Evolutionary conservation across 208 protist species (phyloP).

Genomic region (Naegleria lovaniensis): DNA sequence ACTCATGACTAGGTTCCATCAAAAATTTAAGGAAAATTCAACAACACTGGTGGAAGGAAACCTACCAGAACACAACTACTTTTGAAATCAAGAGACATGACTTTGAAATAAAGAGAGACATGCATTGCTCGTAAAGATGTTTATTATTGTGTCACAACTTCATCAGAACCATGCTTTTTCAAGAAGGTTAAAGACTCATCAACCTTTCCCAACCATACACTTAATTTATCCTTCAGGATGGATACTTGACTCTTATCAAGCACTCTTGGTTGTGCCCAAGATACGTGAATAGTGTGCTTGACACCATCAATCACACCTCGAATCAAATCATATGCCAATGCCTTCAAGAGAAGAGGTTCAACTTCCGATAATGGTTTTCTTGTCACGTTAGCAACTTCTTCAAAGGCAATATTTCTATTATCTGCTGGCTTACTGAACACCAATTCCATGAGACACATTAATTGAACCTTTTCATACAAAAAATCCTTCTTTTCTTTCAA

Average conservation of each 20-base stretch:
- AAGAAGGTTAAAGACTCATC: conserved; percentile 2
- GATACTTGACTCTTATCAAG: conserved; percentile 65
- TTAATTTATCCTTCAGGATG: conserved; percentile 59
- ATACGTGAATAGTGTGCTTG: conserved; percentile 62
- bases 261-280: conserved; percentile 76
- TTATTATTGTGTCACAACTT: background rate
- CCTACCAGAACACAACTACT: too few species aligned
- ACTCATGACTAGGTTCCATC: background rate
- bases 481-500: conserved; percentile 42
- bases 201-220: conserved; percentile 56
- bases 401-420: conserved; percentile 74
- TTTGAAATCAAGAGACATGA: too few species aligned
- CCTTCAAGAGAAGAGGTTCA: conserved; percentile 85
- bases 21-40: too few species aligned
- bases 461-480: conserved; percentile 71
- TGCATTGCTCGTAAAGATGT: too few species aligned
- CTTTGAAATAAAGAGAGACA: too few species aligned
- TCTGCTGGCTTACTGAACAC: conserved; percentile 85
- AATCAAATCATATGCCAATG: conserved; percentile 81
- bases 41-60: too few species aligned
- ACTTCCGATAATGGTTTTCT: conserved; percentile 51
- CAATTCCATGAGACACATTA: conserved; percentile 87
- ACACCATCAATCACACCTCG: conserved; percentile 84
- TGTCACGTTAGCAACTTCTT: conserved; percentile 43
- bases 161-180: background rate